A percentile compares a stretch with the other conserved stretches of the same genome.
phyloP scores from a whole-genome alignment of 2,329 filamentous ascomycete species.

The Coleophoma cylindrospora region DNA sequence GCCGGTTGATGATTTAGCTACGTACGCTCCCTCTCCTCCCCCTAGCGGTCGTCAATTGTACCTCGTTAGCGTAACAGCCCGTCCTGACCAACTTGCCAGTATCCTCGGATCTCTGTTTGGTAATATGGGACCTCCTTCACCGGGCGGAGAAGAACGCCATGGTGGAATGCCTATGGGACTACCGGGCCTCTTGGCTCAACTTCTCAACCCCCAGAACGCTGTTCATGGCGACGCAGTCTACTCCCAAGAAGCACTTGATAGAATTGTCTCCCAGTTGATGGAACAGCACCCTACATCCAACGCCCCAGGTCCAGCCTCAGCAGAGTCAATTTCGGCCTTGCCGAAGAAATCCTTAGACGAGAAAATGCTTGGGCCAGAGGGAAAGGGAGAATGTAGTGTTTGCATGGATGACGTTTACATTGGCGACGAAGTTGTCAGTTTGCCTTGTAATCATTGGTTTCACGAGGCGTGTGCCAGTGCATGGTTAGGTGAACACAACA shows the following conservation, averaged over 20 bases:
- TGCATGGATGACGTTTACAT: conserved; percentile 82
- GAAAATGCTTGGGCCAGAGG: conserved; percentile 59
- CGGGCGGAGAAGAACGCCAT: conserved; percentile 14
- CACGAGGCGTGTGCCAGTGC: conserved; percentile 75
- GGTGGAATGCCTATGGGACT: conserved; percentile 34
- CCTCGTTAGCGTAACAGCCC: conserved; percentile 15
- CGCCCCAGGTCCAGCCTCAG: conserved; percentile 76
- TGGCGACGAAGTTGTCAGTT: conserved; percentile 66
- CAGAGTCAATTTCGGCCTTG: conserved; percentile 67
- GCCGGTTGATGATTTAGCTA: conserved; percentile 40
- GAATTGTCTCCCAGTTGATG: conserved; percentile 83
- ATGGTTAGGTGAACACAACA: conserved; percentile 89
- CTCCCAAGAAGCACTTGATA: conserved; percentile 84
- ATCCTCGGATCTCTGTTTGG: conserved; percentile 22
- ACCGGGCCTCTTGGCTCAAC: conserved; percentile 44
- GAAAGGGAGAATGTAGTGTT: conserved; percentile 82
- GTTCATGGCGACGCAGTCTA: conserved; percentile 78
- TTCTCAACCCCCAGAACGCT: conserved; percentile 48
- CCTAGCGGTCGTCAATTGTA: conserved; percentile 12
- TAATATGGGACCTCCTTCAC: conserved; percentile 14
- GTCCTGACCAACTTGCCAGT: conserved; percentile 22
- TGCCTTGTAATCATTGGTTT: conserved; percentile 94
- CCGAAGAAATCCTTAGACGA: conserved; percentile 66
- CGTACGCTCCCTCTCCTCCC: conserved; percentile 31
- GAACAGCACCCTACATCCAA: conserved; percentile 73